Conservation (phyloP, 2,329 filamentous ascomycete genomes). For the Cladosporium colombiae region DNA sequence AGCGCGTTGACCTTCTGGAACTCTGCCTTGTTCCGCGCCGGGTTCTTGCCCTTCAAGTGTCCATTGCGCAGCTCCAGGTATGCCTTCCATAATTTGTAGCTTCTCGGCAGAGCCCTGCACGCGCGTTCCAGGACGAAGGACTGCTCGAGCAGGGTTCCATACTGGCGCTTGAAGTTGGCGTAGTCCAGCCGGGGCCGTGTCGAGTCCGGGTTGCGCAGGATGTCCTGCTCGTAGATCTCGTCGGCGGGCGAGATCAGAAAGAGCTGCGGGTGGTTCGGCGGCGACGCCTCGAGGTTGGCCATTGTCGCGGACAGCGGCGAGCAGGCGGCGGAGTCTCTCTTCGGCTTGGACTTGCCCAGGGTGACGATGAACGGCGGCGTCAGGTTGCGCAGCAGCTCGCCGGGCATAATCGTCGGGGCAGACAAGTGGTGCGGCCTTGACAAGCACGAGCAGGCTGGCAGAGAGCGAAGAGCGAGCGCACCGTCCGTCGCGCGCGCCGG, state of each 20-base stretch:
- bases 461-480: background rate
- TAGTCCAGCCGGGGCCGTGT: conserved; percentile 96
- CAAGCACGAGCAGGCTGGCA: no score
- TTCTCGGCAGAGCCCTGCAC: conserved; percentile 83
- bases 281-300: conserved; percentile 19
- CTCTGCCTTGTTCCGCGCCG: conserved; percentile 74
- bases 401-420: conserved; percentile 43
- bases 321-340: conserved; percentile 12
- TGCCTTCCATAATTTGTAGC: conserved; percentile 98
- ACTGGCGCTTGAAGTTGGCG: conserved; percentile 83
- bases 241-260: conserved; percentile 74
- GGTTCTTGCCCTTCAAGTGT: conserved; percentile 68
- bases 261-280: conserved; percentile 34
- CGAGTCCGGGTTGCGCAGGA: conserved; percentile 79
- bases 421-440: conserved; percentile 10
- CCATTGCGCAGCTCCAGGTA: conserved; percentile 84
- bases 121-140: conserved; percentile 87
- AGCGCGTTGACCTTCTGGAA: conserved; percentile 92
- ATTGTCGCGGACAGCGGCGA: conserved; percentile 12
- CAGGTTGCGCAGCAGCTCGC: conserved; percentile 48
- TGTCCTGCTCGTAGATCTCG: conserved; percentile 93
- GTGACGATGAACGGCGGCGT: conserved; percentile 33
- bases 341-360: conserved; percentile 29
- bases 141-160: conserved; percentile 83
- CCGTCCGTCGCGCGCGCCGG: conserved; percentile 8